phyloP scores from a whole-genome alignment of 305 asterid species.

The Fraxinus velutina region DNA sequence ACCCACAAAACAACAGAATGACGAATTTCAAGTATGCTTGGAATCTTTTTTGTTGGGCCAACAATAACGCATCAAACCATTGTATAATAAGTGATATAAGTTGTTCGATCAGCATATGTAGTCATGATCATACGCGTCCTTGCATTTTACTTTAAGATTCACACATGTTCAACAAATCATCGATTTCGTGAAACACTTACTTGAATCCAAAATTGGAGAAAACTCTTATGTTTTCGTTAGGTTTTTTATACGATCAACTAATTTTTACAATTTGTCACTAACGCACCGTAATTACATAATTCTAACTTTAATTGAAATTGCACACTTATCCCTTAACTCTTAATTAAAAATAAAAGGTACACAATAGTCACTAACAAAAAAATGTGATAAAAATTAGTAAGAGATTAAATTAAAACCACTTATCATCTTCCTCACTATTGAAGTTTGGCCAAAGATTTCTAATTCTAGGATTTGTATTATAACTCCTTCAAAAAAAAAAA shows the following conservation, averaged over 20 bases:
- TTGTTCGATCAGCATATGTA: not conserved
- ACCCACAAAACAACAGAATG: no score
- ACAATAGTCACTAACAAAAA: no score
- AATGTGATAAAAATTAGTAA: not conserved
- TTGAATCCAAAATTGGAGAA: no score
- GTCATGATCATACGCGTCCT: not conserved
- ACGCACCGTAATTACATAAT: no score
- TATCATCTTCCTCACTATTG: not conserved
- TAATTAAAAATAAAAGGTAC: not conserved
- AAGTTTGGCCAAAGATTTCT: no score
- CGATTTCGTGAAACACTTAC: no score
- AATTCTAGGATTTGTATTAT: no score
- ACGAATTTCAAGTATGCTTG: no score
- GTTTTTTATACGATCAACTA: not conserved
- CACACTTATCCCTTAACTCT: not conserved
- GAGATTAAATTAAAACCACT: not conserved
- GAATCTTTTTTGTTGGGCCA: no score
- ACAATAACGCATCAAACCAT: not conserved
- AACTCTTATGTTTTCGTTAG: not conserved
- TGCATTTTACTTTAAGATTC: not conserved
- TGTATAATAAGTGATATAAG: not conserved
- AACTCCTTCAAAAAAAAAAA: no score
- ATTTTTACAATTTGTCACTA: no score
- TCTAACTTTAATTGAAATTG: not conserved
- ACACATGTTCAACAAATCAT: not conserved